Evolutionary conservation across 73 alveolate species (phyloP), one percentile per base, ranked within the genome.

Genomic region (Blepharisma stoltei): DNA sequence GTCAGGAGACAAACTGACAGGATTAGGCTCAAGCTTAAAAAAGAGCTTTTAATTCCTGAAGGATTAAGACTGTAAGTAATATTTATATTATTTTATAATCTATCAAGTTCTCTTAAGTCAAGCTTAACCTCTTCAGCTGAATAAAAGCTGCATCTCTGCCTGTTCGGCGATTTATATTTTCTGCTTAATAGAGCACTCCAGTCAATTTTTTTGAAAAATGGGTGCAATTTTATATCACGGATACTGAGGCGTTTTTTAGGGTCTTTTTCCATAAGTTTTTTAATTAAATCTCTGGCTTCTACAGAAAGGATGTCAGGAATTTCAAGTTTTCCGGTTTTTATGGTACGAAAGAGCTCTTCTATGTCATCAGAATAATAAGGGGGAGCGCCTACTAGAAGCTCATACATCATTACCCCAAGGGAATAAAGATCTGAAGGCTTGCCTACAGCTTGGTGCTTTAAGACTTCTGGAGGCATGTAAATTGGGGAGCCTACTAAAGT

Each of bases 401-500:
- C 98, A 79, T 81, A 82, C 67, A 88, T 79, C 27, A 87, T 55
- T 5, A 80, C 75, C 6, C 94, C 94, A 53, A 87, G 54, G 55
- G 86, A 67, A 84, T 90, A 87, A 84, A 89, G 70, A 87, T 87
- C 94, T 6, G 87, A 87, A 21, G 94, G 73, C 75, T 71, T 55
- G 44, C 86, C 83, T 52, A 82, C 73, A 43, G 81, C 83, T 69
- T 81, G 70, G 20, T 85, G 79, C 20, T 69, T 45, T 27, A 84
- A 69, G 54, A 92, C 89, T 78, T 92, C 98, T 47, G 98, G 98
- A 32, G 97, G 89, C 49, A 92, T 68, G 71, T 92, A 92, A 73
- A 87, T 97, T 7, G 98, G 98, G 6, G 98, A 90, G 11, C 98
- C 98, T 53, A 95, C 86, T 54, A 92, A 85, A n/a, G 98, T 81